Conservation (phyloP, 148 eudicot genomes). For the Spergularia bocconei region DNA sequence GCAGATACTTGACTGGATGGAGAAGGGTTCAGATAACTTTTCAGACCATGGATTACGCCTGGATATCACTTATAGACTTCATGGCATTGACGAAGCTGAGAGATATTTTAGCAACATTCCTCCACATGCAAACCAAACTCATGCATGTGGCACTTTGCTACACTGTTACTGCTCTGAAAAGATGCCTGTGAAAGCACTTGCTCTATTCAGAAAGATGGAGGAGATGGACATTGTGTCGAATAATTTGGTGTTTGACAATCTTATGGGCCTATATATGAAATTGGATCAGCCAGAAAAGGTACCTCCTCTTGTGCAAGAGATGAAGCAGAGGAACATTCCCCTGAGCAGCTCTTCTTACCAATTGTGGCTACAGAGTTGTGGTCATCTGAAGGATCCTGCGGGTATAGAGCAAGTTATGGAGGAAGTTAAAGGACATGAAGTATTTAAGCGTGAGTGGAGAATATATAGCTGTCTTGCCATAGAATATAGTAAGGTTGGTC, state of each 20-base stretch:
- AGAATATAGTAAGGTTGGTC: constrained; percentile 43
- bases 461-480: constrained; percentile 56
- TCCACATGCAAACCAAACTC: constrained; percentile 28
- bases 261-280: constrained; percentile 55
- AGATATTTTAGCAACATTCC: constrained; percentile 52
- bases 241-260: constrained; percentile 40
- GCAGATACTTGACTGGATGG: constrained; percentile 90
- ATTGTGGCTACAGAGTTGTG: constrained; percentile 52
- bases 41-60: constrained; percentile 46
- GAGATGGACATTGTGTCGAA: constrained; percentile 30
- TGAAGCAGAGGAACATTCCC: constrained; percentile 55
- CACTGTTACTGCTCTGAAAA: constrained; percentile 59
- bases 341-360: constrained; percentile 34
- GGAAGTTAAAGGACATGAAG: constrained; percentile 41
- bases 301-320: constrained; percentile 47
- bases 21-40: constrained; percentile 34
- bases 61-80: constrained; percentile 47
- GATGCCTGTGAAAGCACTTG: constrained; percentile 51
- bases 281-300: constrained; percentile 64
- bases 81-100: constrained; percentile 62
- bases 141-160: constrained; percentile 58
- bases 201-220: constrained; percentile 62
- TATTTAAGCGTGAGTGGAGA: constrained; percentile 41
- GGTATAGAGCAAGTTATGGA: constrained; percentile 58
- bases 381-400: constrained; percentile 46